phyloP scores from a whole-genome alignment of 2,329 filamentous ascomycete species.

The Epichloe sylvatica region DNA sequence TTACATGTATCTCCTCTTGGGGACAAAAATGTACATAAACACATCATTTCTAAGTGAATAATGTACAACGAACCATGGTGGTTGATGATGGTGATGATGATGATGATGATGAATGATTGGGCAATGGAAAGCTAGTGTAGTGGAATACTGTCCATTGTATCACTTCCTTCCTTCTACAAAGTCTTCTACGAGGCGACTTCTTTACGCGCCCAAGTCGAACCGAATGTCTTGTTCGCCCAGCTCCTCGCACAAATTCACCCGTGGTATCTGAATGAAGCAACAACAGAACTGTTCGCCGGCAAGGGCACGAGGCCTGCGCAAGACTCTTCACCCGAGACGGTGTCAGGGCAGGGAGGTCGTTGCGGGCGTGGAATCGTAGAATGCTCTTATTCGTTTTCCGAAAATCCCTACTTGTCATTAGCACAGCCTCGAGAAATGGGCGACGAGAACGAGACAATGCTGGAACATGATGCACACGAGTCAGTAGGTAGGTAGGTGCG shows the following conservation, averaged over 20 bases:
- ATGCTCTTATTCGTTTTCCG: constrained; percentile 63
- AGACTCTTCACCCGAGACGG: constrained; percentile 14
- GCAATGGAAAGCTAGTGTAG: too few species aligned
- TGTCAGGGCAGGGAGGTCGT: constrained; percentile 47
- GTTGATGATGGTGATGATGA: too few species aligned
- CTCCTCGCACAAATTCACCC: not conserved
- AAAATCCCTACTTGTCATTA: constrained; percentile 47
- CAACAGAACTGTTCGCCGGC: not conserved
- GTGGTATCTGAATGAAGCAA: not conserved
- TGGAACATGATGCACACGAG: too few species aligned
- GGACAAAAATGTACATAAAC: not conserved
- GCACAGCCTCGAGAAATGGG: not conserved
- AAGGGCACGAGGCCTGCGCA: not conserved
- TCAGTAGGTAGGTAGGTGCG: too few species aligned
- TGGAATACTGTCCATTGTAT: too few species aligned
- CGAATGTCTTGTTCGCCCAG: not conserved
- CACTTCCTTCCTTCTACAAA: not conserved
- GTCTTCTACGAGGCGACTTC: not conserved
- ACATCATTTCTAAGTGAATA: too few species aligned
- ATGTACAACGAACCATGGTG: too few species aligned
- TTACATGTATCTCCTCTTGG: not conserved
- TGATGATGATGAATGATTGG: too few species aligned
- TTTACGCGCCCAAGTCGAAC: not conserved
- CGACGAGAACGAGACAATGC: too few species aligned
- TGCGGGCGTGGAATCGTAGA: constrained; percentile 61